Conservation (phyloP, 768 basidiomycete genomes). For the Naganishia randhawae region DNA sequence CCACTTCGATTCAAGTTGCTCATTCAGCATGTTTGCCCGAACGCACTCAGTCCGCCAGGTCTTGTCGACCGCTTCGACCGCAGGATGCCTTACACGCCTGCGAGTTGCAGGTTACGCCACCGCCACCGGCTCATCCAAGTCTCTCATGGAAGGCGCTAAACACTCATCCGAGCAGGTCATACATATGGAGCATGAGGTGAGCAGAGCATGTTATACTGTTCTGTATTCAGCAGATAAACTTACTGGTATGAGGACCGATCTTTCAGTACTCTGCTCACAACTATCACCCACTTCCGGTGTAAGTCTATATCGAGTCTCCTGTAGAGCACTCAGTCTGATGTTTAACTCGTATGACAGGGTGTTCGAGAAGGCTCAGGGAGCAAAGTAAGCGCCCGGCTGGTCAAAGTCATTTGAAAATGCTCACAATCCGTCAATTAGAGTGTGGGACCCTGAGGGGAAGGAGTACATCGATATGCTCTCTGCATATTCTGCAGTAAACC, state of each 20-base stretch:
- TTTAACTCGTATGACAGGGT: constrained; percentile 53
- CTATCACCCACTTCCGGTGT: constrained; percentile 88
- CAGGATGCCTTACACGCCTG: not conserved
- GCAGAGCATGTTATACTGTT: constrained; percentile 44
- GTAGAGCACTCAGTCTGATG: not conserved
- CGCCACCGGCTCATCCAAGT: constrained; percentile 16
- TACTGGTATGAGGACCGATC: constrained; percentile 24
- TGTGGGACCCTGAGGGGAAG: constrained; percentile 91
- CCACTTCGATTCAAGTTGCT: not conserved
- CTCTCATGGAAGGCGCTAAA: constrained; percentile 30
- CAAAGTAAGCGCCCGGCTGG: constrained; percentile 62
- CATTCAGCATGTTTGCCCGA: constrained; percentile 14
- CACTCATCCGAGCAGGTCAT: constrained; percentile 60
- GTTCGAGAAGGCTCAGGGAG: constrained; percentile 83
- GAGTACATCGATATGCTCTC: constrained; percentile 98
- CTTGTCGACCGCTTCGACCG: not conserved
- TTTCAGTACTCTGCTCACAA: constrained; percentile 58
- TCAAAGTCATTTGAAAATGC: constrained; percentile 13
- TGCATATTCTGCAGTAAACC: constrained; percentile 77
- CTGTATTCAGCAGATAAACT: not conserved
- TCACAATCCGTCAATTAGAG: constrained; percentile 51
- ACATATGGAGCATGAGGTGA: constrained; percentile 74
- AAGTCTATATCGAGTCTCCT: constrained; percentile 21
- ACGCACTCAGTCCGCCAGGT: not conserved
- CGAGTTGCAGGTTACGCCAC: constrained; percentile 18